Evolutionary conservation across 257 asterid species (phyloP).

Genomic region (Misopates orontium): DNA sequence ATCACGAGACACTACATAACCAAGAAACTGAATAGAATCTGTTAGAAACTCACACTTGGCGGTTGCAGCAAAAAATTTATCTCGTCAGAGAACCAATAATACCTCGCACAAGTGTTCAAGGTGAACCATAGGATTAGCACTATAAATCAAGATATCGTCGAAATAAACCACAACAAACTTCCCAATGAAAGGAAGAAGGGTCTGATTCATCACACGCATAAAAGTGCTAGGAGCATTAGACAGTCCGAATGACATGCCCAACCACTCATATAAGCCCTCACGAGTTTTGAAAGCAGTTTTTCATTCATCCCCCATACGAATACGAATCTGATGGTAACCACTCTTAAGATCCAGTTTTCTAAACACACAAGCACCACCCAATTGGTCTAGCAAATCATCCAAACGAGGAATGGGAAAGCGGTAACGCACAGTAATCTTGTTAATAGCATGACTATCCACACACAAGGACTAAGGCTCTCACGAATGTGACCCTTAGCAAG

Average conservation of each 20-base stretch:
- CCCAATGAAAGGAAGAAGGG: background rate
- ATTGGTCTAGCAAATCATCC: constrained; percentile 4
- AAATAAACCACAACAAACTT: constrained; percentile 15
- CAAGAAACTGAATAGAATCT: constrained; percentile 16
- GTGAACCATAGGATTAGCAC: background rate
- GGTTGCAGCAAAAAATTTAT: no score
- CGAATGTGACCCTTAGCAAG: background rate
- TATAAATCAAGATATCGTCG: constrained; percentile 21
- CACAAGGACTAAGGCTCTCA: background rate
- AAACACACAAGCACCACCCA: background rate
- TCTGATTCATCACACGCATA: constrained; percentile 8
- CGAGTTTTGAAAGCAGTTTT: background rate
- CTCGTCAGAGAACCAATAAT: background rate
- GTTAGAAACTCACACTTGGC: background rate
- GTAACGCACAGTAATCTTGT: background rate
- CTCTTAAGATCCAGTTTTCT: background rate
- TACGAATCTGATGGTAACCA: background rate
- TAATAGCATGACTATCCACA: background rate
- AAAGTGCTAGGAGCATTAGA: background rate
- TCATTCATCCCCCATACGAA: background rate
- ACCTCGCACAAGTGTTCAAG: background rate
- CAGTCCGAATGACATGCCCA: background rate
- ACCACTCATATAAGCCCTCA: background rate
- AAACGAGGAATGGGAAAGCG: background rate
- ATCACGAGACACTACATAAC: background rate